Evolutionary conservation across 2,329 filamentous ascomycete genomes (phyloP).

Genomic region (Nothomitra cinnamomea): DNA sequence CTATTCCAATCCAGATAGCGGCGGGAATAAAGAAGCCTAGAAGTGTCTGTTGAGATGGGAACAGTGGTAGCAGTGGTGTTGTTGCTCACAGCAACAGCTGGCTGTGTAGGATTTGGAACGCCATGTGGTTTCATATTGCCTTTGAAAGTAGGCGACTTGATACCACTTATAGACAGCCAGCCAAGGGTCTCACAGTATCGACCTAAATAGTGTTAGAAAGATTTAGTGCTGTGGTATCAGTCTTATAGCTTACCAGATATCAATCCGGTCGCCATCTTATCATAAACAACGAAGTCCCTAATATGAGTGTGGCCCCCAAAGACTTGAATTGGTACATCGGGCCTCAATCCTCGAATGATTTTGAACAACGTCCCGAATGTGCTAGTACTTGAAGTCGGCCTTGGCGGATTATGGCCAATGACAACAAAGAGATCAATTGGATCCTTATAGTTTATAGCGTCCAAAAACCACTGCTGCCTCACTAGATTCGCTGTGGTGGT

Average conservation of each 20-base stretch:
- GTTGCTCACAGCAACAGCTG: constrained; percentile 17
- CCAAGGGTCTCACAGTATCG: constrained; percentile 92
- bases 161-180: constrained; percentile 70
- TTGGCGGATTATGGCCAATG: constrained; percentile 67
- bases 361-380: constrained; percentile 66
- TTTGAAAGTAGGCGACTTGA: constrained; percentile 30
- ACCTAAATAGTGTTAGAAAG: constrained; percentile 31
- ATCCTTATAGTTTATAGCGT: constrained; percentile 58
- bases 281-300: constrained; percentile 65
- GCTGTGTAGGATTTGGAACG: constrained; percentile 26
- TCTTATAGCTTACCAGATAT: constrained; percentile 37
- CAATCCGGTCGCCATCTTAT: constrained; percentile 59
- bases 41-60: constrained; percentile 16
- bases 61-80: constrained; percentile 9
- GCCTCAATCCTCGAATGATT: constrained; percentile 58
- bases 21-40: constrained; percentile 42
- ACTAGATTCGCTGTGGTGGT: constrained; percentile 64
- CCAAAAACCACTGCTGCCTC: constrained; percentile 74
- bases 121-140: constrained; percentile 24
- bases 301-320: constrained; percentile 87
- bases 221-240: not conserved
- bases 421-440: constrained; percentile 73
- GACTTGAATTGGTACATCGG: constrained; percentile 74
- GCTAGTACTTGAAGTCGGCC: constrained; percentile 37
- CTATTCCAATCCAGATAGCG: constrained; percentile 92